These are phyloP conservation scores for Phytophthora pseudosyringae DNA, from an alignment of 352 stramenopile genomes.

Conservation along the genomic window DNA sequence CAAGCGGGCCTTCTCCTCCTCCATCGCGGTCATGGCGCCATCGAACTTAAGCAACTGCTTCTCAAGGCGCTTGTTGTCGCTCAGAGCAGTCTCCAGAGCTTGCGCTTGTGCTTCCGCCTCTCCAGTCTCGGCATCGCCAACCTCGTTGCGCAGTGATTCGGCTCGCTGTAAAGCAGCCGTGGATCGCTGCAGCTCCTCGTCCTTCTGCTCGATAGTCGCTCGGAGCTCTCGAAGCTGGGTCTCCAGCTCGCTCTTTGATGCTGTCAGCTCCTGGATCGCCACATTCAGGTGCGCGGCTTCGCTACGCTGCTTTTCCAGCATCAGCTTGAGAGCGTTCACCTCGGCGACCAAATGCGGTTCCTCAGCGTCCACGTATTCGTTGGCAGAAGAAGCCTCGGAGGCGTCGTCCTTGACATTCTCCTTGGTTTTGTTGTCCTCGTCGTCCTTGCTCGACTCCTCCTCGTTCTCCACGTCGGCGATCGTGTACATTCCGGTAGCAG, in stretches of 20 bases:
- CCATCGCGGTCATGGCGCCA: conserved; percentile 51
- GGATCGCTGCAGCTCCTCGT: conserved; percentile 32
- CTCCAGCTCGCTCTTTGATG: conserved; percentile 33
- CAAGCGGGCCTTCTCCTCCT: conserved; percentile 56
- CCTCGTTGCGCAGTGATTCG: conserved; percentile 27
- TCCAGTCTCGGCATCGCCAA: conserved; percentile 23
- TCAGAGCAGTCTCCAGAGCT: conserved; percentile 34
- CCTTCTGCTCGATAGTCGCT: conserved; percentile 27
- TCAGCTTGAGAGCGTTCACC: conserved; percentile 56
- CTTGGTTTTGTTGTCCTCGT: conserved; percentile 3
- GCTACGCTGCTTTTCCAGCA: conserved; percentile 22
- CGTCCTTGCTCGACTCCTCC: conserved; percentile 23
- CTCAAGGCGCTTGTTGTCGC: conserved; percentile 47
- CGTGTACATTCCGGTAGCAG: conserved; percentile 19
- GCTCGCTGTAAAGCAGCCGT: conserved; percentile 21
- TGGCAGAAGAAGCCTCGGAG: conserved; percentile 58
- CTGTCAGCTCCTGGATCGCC: conserved; percentile 27
- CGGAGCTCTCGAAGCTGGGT: conserved; percentile 30
- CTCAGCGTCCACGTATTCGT: conserved; percentile 66
- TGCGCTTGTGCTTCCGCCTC: conserved; percentile 32
- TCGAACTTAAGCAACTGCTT: conserved; percentile 56
- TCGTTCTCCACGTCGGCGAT: conserved; percentile 36
- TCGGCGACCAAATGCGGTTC: conserved; percentile 61
- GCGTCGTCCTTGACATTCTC: conserved; percentile 32
- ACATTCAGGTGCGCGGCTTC: conserved; percentile 30